A percentile compares a stretch with the other conserved stretches of the same genome.
Evolutionary conservation across 148 eudicot species (phyloP).

Genomic region (Polygonum maritimum): DNA sequence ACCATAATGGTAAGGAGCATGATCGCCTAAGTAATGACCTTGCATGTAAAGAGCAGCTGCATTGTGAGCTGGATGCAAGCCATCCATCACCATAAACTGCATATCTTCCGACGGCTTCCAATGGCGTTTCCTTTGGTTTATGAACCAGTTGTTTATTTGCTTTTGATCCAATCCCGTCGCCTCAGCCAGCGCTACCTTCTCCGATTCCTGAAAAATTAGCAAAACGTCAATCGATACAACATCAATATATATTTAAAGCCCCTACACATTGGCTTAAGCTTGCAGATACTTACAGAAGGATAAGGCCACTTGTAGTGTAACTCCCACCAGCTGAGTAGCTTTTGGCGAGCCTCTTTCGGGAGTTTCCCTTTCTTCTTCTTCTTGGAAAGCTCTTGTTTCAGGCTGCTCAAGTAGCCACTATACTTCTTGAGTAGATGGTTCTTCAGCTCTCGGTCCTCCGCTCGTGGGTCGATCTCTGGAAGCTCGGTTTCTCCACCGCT

Average conservation of each 20-base stretch:
- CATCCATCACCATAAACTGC: constrained; percentile 94
- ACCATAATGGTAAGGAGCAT: constrained; percentile 65
- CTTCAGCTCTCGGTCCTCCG: constrained; percentile 88
- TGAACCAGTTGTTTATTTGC: constrained; percentile 71
- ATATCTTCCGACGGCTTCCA: constrained; percentile 83
- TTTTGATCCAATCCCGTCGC: constrained; percentile 70
- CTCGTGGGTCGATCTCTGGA: constrained; percentile 78
- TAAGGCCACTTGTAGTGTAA: constrained; percentile 76
- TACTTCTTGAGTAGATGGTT: constrained; percentile 78
- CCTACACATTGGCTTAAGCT: neutral
- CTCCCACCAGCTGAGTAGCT: constrained; percentile 71
- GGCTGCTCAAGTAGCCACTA: constrained; percentile 85
- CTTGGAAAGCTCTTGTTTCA: constrained; percentile 86
- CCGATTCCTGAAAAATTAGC: constrained; percentile 36
- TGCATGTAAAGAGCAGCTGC: constrained; percentile 62
- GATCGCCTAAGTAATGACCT: constrained; percentile 76
- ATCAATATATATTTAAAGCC: too few relatives aligned
- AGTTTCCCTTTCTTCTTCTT: constrained; percentile 73
- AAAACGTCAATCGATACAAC: neutral
- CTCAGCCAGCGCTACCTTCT: constrained; percentile 77
- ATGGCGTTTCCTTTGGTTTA: constrained; percentile 66
- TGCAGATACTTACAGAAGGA: constrained; percentile 36
- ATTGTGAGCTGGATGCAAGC: constrained; percentile 54
- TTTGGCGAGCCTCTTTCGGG: constrained; percentile 63
- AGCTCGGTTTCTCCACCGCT: constrained; percentile 82